Percentiles rank a stretch among this genome's conserved stretches.
Evolutionary conservation across 176 grass and related monocot genomes (phyloP).

Genomic region (Triticum turgidum): DNA sequence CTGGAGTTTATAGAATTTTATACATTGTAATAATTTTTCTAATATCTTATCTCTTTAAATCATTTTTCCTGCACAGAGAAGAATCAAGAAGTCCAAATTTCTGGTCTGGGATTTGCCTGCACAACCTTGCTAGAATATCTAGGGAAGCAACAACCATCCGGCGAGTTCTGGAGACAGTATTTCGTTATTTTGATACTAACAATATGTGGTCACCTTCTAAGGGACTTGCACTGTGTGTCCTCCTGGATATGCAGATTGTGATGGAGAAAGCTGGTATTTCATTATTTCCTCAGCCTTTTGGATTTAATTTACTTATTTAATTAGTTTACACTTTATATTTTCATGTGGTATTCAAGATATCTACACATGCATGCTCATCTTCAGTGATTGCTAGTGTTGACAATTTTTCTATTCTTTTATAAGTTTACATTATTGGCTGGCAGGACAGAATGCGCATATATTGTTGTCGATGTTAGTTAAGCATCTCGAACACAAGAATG

Average conservation of each 20-base stretch:
- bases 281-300: not conserved
- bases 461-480: conserved; percentile 85
- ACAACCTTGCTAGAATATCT: conserved; percentile 96
- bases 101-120: conserved; percentile 94
- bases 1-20: conserved; percentile 5
- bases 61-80: conserved; percentile 54
- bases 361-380: conserved; percentile 23
- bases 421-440: conserved; percentile 39
- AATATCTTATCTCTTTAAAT: conserved; percentile 43
- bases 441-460: conserved; percentile 89
- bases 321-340: conserved; percentile 1
- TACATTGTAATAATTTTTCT: conserved; percentile 17
- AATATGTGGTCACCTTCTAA: conserved; percentile 76
- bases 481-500: conserved; percentile 90
- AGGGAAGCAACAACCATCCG: conserved; percentile 86
- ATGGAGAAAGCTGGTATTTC: conserved; percentile 84
- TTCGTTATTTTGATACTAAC: conserved; percentile 92
- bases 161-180: conserved; percentile 88
- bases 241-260: conserved; percentile 89
- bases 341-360: conserved; percentile 7
- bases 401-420: conserved; percentile 2
- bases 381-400: conserved; percentile 29
- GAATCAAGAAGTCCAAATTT: conserved; percentile 76
- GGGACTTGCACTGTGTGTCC: conserved; percentile 73
- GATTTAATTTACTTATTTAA: not conserved